Base-by-base conservation (phyloP, 192 early-diverging fungal species). In the Backusella morwellensis region DNA sequence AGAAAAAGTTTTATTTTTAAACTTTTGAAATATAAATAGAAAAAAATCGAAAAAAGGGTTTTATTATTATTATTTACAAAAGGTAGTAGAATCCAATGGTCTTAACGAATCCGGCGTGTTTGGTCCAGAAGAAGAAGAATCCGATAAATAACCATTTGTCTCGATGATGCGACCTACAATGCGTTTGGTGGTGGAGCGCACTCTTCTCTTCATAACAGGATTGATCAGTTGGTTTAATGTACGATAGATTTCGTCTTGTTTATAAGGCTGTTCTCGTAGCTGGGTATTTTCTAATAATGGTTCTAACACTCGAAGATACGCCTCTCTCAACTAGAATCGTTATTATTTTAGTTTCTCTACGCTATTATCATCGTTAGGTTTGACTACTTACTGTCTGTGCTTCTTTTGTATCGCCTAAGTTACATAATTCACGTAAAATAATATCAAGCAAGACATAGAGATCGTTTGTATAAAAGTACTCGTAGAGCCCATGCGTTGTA, bases 381-480 rank as follows among this genome's bases (percentile, higher is more conserved):
- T 21, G 36, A 35, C 21, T 19, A 75, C 73, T 73, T 74, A 77
- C 75, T 19, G 75, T 73, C 38, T 78, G 76, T 63, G 66, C 36
- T 73, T 75, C 80, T 40, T 32, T 70, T 19, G 74, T 77, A 36
- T 79, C 82, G 15, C 78, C 82, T 21, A 97, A 81, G 77, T 95
- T 86, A 78, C 90, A 86, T 15, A 95, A 81, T 80, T 97, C 96
- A 68, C 97, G 87, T 29, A 98, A 85, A 1, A 94, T 85, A 3
- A 97, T 92, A 80, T 98, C 97, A 11, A 97, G 86, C 32, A 97
- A 86, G 6, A 97, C 94, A 50, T 87, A 87, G 63, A 97, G 85
- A 80, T 98, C 97, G 75, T 98, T 98, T 15, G 97, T 96, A 78
- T 97, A 98, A 78, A 97, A 92, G 47, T 94, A 91, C n/a, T 89